These are phyloP conservation scores for Dryas drummondii DNA, from an alignment of 306 rosid genomes.

Conservation along the genomic window DNA sequence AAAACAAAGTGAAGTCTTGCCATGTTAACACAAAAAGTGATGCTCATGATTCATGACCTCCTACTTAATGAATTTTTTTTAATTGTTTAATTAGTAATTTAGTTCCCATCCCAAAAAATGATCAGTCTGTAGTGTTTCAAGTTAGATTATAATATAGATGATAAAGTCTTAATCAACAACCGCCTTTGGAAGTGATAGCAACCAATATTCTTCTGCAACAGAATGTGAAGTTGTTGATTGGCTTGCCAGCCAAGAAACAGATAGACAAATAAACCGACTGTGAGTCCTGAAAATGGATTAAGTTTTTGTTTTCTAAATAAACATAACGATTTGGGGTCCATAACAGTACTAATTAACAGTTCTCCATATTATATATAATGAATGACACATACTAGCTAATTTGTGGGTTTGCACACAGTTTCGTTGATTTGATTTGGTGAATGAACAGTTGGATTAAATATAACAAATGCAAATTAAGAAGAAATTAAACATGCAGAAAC, in stretches of 20 bases:
- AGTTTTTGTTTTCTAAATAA: neutral
- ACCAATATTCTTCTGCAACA: conserved; percentile 12
- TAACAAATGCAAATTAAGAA: too few species aligned
- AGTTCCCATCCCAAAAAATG: neutral
- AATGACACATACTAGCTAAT: too few species aligned
- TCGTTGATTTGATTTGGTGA: too few species aligned
- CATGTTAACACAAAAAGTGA: conserved; percentile 11
- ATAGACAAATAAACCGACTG: conserved; percentile 5
- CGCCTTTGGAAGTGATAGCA: neutral
- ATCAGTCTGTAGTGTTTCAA: neutral
- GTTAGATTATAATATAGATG: neutral
- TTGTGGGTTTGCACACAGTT: too few species aligned
- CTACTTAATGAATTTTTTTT: neutral
- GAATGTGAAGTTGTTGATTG: conserved; percentile 6
- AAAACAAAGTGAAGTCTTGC: neutral
- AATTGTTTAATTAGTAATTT: neutral
- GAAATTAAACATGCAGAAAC: neutral
- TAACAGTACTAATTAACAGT: too few species aligned
- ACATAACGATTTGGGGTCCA: neutral
- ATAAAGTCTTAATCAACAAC: conserved; percentile 2
- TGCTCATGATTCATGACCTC: neutral
- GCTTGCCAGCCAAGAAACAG: conserved; percentile 17
- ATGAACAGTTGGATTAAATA: too few species aligned
- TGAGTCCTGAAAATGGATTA: neutral
- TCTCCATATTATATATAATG: too few species aligned